Conservation (phyloP, 495 filamentous ascomycete genomes). For the Trichoderma virens region DNA sequence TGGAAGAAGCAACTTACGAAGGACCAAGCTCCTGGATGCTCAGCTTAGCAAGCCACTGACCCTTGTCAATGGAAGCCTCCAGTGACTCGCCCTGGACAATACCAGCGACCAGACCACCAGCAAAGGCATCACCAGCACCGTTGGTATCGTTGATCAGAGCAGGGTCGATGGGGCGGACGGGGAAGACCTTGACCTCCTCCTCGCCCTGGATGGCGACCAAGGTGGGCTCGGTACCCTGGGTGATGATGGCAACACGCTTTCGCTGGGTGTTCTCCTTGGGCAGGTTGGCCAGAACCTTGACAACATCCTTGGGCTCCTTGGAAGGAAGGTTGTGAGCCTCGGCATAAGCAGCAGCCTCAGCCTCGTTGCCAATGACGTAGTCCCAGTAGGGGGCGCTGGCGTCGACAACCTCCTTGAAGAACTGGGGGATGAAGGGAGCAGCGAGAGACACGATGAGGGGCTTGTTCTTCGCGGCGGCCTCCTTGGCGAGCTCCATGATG, state of each 20-base stretch:
- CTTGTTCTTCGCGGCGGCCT: conserved; percentile 86
- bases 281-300: conserved; percentile 72
- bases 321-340: conserved; percentile 68
- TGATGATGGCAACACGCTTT: conserved; percentile 78
- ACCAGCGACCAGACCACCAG: conserved; percentile 85
- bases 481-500: conserved; percentile 77
- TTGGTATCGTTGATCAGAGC: conserved; percentile 88
- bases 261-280: conserved; percentile 84
- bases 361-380: conserved; percentile 95
- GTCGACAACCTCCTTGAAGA: conserved; percentile 95
- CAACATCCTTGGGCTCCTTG: conserved; percentile 75
- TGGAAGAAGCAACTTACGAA: conserved; percentile 60
- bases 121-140: conserved; percentile 95
- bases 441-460: conserved; percentile 81
- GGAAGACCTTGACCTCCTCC: conserved; percentile 63
- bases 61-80: conserved; percentile 70
- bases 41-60: conserved; percentile 88
- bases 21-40: conserved; percentile 92
- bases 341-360: conserved; percentile 80
- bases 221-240: conserved; percentile 86
- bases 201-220: conserved; percentile 67
- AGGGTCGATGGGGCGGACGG: conserved; percentile 67
- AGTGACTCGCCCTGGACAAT: conserved; percentile 76
- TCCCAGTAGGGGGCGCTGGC: conserved; percentile 83
- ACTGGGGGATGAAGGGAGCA: conserved; percentile 91